phyloP scores from a whole-genome alignment of 1,284 basidiomycete genomes.

The Lignosus rhinocerotis region DNA sequence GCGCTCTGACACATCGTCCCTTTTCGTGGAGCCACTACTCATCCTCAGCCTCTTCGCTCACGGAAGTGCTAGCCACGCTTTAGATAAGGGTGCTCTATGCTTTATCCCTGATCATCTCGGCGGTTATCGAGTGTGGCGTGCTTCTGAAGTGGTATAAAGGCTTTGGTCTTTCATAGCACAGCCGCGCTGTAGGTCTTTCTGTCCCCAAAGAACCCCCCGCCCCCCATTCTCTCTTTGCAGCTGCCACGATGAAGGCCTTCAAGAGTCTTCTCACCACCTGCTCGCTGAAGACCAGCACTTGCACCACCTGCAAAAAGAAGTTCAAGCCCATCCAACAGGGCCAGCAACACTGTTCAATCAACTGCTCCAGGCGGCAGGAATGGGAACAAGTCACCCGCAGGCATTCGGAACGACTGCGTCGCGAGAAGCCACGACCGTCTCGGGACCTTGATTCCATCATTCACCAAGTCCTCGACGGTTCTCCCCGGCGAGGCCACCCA shows the following conservation, averaged over 20 bases:
- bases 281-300: not conserved
- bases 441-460: not conserved
- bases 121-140: not conserved
- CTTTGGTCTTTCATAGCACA: not conserved
- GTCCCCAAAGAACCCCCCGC: not conserved
- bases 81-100: not conserved
- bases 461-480: not conserved
- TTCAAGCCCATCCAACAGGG: not conserved
- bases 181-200: not conserved
- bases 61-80: not conserved
- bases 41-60: not conserved
- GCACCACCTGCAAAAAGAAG: not conserved
- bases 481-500: not conserved
- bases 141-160: not conserved
- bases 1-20: not conserved
- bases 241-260: slow-evolving; percentile 7
- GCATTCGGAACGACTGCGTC: not conserved
- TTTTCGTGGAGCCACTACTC: not conserved
- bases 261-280: slow-evolving; percentile 4
- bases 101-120: not conserved
- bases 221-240: not conserved
- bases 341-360: slow-evolving; percentile 2
- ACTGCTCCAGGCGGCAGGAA: not conserved
- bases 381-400: not conserved
- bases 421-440: not conserved